Percentiles rank a stretch among this genome's conserved stretches.
Conservation (phyloP, 306 rosid species). For the Trifolium repens region DNA sequence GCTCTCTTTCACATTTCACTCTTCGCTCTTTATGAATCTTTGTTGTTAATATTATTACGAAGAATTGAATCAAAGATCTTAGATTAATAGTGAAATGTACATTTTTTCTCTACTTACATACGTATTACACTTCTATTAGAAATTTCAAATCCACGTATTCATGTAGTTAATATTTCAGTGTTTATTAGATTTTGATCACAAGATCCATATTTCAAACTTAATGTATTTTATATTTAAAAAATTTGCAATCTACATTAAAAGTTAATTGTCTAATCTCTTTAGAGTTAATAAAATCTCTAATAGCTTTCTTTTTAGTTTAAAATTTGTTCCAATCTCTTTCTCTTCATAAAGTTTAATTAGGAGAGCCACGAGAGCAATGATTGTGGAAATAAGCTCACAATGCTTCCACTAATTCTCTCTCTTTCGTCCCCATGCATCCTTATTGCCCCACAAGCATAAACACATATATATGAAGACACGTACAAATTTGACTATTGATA, state of each 20-base stretch:
- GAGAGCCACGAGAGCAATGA: constrained; percentile 90
- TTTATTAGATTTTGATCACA: too few relatives aligned
- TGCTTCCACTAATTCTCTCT: constrained; percentile 51
- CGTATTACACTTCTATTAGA: neutral
- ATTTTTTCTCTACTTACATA: neutral
- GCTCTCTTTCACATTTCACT: too few relatives aligned
- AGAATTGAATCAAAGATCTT: neutral
- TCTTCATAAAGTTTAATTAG: constrained; percentile 54
- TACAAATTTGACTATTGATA: constrained; percentile 43
- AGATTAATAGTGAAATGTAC: neutral
- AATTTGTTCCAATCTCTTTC: constrained; percentile 45
- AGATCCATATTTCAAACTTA: neutral
- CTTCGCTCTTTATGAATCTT: too few relatives aligned
- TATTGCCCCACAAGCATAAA: constrained; percentile 32
- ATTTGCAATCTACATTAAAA: too few relatives aligned
- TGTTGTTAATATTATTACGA: neutral
- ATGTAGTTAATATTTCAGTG: too few relatives aligned
- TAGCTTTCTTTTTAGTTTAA: constrained; percentile 46
- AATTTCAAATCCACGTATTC: neutral
- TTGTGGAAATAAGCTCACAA: constrained; percentile 69
- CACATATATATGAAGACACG: constrained; percentile 15
- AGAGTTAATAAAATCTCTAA: constrained; percentile 50
- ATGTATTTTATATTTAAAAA: too few relatives aligned
- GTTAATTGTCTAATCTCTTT: neutral
- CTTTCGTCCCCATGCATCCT: neutral